A percentile compares a stretch with the other conserved stretches of the same genome.
These are phyloP conservation scores for Jatropha curcas DNA, from an alignment of 345 rosid species.

Conservation along the genomic window DNA sequence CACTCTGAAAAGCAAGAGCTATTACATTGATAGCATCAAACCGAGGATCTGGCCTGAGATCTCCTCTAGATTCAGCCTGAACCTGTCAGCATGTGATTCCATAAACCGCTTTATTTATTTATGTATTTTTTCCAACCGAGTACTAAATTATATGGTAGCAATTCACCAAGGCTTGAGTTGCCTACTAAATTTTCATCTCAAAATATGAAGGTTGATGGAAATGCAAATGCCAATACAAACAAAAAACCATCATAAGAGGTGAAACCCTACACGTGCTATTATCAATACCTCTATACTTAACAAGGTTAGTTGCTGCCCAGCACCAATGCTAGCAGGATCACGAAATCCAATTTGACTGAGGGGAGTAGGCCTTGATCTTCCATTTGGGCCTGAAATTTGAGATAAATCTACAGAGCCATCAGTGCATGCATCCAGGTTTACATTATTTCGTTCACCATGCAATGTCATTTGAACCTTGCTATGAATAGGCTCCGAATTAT, in stretches of 20 bases:
- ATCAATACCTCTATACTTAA: constrained; percentile 80
- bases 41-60: constrained; percentile 84
- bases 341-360: constrained; percentile 92
- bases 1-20: constrained; percentile 71
- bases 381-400: constrained; percentile 89
- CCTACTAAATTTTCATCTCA: background rate
- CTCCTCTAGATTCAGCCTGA: constrained; percentile 86
- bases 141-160: background rate
- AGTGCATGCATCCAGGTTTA: constrained; percentile 28
- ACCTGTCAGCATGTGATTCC: constrained; percentile 60
- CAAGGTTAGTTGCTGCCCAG: constrained; percentile 87
- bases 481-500: constrained; percentile 26
- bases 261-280: background rate
- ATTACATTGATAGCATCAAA: constrained; percentile 73
- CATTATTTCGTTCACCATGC: constrained; percentile 39
- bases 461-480: constrained; percentile 23
- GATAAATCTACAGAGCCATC: constrained; percentile 58
- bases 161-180: background rate
- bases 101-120: no score
- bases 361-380: constrained; percentile 74
- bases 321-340: constrained; percentile 95
- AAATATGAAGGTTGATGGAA: background rate
- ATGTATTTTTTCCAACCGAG: constrained; percentile 9
- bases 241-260: background rate
- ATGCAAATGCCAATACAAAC: background rate